Evolutionary conservation across 768 basidiomycete species (phyloP), one percentile per base, ranked within the genome.

Genomic region (Mycena leptocephala): DNA sequence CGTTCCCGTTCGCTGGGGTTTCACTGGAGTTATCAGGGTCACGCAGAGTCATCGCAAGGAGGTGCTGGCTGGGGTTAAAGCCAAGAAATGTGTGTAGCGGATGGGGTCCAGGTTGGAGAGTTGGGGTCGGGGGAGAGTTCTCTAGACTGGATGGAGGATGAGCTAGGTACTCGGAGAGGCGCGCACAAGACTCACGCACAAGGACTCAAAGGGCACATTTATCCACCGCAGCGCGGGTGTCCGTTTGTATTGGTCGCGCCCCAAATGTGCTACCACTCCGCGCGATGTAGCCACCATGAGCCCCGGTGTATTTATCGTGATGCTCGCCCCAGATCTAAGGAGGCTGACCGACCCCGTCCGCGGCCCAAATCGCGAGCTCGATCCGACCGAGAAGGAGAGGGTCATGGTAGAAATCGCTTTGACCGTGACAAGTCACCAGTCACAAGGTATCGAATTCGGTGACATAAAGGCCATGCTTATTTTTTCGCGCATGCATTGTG

Each of bases 181-280:
- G 88, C 92, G 90, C 83, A 96, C 96, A 96, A 96, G n/a, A 24
- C 58, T 61, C 30, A 89, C 93, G 90, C 84, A 96, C 95, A 96
- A 96, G 24, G 92, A 89, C 84, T 96, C 95, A 80, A 96, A 96
- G 0, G 95, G 92, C 0, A 96, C 85, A 74, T 94, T 89, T 0
- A 94, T 83, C 90, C 94, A 95, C 72, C 83, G 87, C 37, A 95
- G 89, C 1, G 66, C 28, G 5, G 91, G 88, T 11, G 90, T 90
- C 33, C 78, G 76, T 24, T 80, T 79, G 28, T 88, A 83, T 70
- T 94, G 91, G 79, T 95, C 95, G 55, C 90, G 85, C 9, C 94
- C 93, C 7, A 96, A 85, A 82, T 96, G 95, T 0, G 93, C 93
- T 0, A 96, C 87, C 32, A 93, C 87, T 0, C 95, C 95, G 18